phyloP scores from a whole-genome alignment of 208 protist species.

The Acanthamoeba sp. region DNA sequence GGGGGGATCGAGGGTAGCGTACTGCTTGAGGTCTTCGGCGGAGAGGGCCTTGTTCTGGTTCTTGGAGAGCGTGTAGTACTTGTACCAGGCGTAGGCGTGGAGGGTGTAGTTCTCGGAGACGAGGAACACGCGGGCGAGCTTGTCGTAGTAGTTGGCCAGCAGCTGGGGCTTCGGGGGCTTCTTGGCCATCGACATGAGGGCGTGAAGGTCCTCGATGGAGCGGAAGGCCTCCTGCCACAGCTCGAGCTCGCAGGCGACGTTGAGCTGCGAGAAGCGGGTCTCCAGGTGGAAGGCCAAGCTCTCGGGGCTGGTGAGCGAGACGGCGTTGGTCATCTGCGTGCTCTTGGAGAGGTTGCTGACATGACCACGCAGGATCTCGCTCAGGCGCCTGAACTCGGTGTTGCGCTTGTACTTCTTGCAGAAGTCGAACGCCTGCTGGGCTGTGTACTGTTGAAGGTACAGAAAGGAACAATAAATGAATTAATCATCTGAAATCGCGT shows the following conservation, averaged over 20 bases:
- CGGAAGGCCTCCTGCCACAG: constrained; percentile 88
- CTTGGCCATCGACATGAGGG: constrained; percentile 75
- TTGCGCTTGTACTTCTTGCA: constrained; percentile 90
- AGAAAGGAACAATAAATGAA: not conserved
- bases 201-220: constrained; percentile 82
- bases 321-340: constrained; percentile 77
- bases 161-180: constrained; percentile 77
- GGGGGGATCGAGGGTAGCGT: not conserved
- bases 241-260: constrained; percentile 87
- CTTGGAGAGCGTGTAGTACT: constrained; percentile 80
- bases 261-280: constrained; percentile 89
- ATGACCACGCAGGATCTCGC: constrained; percentile 88
- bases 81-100: constrained; percentile 82
- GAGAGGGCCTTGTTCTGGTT: constrained; percentile 70
- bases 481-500: not conserved
- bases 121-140: constrained; percentile 82
- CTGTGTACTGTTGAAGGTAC: constrained; percentile 74
- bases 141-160: constrained; percentile 81
- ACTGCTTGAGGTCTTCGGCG: constrained; percentile 38
- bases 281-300: constrained; percentile 88
- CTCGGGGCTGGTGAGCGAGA: constrained; percentile 83
- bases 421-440: constrained; percentile 89
- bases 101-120: constrained; percentile 82
- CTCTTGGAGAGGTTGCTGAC: constrained; percentile 81
- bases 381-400: constrained; percentile 90